These are phyloP conservation scores for Clausena lansium DNA, from an alignment of 345 rosid genomes.

Conservation along the genomic window DNA sequence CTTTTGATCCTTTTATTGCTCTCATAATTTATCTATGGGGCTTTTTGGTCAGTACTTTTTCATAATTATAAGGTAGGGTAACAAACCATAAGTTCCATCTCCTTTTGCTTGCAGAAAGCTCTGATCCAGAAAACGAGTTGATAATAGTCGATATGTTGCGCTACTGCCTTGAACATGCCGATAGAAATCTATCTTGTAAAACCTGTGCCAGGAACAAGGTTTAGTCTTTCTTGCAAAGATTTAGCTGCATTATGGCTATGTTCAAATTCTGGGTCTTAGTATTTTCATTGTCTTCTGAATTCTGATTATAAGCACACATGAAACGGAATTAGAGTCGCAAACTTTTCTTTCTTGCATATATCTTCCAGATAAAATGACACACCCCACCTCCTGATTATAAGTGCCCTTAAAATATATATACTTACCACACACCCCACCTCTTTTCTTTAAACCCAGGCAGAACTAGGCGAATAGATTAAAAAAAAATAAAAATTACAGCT, in stretches of 20 bases:
- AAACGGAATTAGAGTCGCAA: background rate
- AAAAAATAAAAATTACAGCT: no score
- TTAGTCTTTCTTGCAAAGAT: background rate
- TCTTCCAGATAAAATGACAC: background rate
- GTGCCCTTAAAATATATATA: no score
- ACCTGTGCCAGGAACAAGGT: slow-evolving; percentile 41
- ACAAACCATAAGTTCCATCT: background rate
- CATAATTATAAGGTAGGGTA: slow-evolving; percentile 11
- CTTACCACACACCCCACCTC: no score
- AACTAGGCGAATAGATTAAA: no score
- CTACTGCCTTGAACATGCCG: slow-evolving; percentile 77
- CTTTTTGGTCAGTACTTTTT: background rate
- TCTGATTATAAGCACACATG: background rate
- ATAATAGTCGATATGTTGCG: slow-evolving; percentile 58
- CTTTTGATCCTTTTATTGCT: background rate
- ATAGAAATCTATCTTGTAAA: slow-evolving; percentile 57
- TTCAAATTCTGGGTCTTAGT: background rate
- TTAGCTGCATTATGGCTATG: background rate
- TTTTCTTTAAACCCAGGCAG: no score
- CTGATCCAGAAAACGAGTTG: slow-evolving; percentile 48
- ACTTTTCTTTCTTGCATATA: background rate
- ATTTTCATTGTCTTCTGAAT: background rate
- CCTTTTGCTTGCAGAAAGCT: slow-evolving; percentile 43
- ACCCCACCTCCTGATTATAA: no score
- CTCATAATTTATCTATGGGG: background rate